A percentile compares a stretch with the other conserved stretches of the same genome.
Conservation (phyloP, 2,329 filamentous ascomycete genomes). For the Chaetomium strumarium region DNA sequence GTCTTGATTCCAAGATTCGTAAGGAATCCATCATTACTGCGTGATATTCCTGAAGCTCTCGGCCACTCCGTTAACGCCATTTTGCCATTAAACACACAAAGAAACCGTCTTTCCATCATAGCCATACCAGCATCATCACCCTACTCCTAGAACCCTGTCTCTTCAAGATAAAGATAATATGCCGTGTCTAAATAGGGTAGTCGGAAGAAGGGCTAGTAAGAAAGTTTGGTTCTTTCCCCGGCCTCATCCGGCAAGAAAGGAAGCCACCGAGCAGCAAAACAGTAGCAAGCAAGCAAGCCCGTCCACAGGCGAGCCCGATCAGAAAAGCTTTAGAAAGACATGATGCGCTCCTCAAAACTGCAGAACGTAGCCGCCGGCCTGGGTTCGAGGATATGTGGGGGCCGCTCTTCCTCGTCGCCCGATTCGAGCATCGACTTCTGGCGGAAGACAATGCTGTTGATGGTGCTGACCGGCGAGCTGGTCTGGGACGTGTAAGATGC, state of each 20-base stretch:
- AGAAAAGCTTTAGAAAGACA: constrained; percentile 31
- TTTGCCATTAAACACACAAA: neutral
- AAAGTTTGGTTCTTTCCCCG: neutral
- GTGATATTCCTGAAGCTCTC: neutral
- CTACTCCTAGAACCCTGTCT: neutral
- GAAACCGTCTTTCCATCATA: neutral
- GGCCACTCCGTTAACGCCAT: neutral
- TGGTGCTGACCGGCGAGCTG: constrained; percentile 42
- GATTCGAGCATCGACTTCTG: constrained; percentile 50
- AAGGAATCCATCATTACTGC: constrained; percentile 5
- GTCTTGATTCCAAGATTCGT: no score
- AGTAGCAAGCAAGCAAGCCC: neutral
- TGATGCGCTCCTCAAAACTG: constrained; percentile 56
- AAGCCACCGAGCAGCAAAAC: no score
- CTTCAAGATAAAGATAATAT: constrained; percentile 2
- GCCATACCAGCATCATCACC: neutral
- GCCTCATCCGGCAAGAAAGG: no score
- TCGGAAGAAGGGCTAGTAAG: neutral
- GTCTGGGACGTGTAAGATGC: constrained; percentile 40
- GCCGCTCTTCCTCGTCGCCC: constrained; percentile 44
- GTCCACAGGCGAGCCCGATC: neutral
- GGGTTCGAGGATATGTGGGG: constrained; percentile 52
- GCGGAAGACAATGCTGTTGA: constrained; percentile 55
- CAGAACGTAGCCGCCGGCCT: constrained; percentile 59
- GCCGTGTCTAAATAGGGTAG: constrained; percentile 5